Conservation (phyloP, 306 rosid genomes). For the Vigna mungo region DNA sequence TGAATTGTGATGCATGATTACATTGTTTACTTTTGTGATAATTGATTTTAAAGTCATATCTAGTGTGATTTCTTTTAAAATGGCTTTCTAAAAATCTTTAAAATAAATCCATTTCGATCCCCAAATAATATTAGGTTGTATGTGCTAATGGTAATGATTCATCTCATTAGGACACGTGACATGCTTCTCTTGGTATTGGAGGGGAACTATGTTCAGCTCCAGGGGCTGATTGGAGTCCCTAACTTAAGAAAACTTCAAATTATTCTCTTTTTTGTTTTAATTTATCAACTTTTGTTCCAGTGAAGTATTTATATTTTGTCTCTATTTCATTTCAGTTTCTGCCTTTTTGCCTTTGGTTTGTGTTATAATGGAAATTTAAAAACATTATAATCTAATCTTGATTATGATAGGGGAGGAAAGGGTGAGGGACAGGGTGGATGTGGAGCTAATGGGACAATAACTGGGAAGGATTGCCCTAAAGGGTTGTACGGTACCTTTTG, state of each 20-base stretch:
- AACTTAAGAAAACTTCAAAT: background rate
- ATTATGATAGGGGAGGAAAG: constrained; percentile 78
- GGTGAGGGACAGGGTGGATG: constrained; percentile 66
- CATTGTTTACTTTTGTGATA: background rate
- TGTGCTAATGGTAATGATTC: background rate
- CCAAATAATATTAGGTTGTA: background rate
- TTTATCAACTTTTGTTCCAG: background rate
- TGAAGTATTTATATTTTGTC: background rate
- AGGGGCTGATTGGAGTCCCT: constrained; percentile 10
- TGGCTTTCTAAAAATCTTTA: background rate
- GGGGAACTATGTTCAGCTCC: constrained; percentile 13
- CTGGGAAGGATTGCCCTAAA: constrained; percentile 86
- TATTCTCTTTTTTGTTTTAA: constrained; percentile 8
- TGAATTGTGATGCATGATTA: background rate
- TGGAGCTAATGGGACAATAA: constrained; percentile 86
- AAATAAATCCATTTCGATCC: background rate
- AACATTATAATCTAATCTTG: constrained; percentile 24
- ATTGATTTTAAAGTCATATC: background rate
- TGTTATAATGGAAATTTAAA: constrained; percentile 23
- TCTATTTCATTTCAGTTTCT: constrained; percentile 17
- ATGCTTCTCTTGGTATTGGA: constrained; percentile 3
- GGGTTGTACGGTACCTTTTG: constrained; percentile 94
- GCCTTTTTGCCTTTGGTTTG: constrained; percentile 23
- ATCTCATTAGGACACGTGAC: background rate
- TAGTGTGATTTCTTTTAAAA: background rate